Evolutionary conservation across 257 asterid species (phyloP).

Genomic region (Solanum sitiens): DNA sequence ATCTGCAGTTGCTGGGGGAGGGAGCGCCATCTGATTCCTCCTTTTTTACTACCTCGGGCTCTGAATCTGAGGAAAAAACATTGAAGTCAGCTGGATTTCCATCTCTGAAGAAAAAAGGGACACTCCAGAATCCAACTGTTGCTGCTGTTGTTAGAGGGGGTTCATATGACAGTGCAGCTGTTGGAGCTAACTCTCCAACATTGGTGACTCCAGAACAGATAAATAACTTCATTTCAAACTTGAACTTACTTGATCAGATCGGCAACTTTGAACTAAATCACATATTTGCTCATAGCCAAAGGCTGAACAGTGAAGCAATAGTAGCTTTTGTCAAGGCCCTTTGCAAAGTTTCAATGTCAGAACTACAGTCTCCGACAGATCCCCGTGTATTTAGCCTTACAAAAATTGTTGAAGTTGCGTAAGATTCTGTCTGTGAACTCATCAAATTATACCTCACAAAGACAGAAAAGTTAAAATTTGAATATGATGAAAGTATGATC

Average conservation of each 20-base stretch:
- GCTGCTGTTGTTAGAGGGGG: constrained; percentile 99
- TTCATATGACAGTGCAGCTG: constrained; percentile 85
- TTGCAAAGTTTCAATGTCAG: constrained; percentile 95
- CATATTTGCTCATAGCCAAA: constrained; percentile 98
- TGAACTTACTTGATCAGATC: constrained; percentile 92
- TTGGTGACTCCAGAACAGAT: constrained; percentile 93
- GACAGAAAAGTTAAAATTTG: neutral
- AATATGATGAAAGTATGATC: constrained; percentile 4
- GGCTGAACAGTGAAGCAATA: constrained; percentile 95
- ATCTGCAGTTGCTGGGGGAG: constrained; percentile 94
- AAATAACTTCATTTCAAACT: constrained; percentile 74
- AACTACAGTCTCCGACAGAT: constrained; percentile 97
- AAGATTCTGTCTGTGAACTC: constrained; percentile 54
- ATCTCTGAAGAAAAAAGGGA: constrained; percentile 76
- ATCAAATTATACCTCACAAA: constrained; percentile 4
- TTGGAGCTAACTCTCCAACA: constrained; percentile 53
- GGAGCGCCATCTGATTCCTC: constrained; percentile 98
- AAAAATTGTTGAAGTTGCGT: constrained; percentile 99
- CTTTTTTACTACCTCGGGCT: constrained; percentile 45
- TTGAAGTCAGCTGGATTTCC: constrained; percentile 43
- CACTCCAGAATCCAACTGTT: constrained; percentile 86
- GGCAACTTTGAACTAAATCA: constrained; percentile 94
- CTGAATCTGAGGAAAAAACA: constrained; percentile 55
- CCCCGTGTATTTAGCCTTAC: constrained; percentile 99
- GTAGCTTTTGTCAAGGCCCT: constrained; percentile 89